Evolutionary conservation across 2,329 filamentous ascomycete species (phyloP).

Genomic region (Pseudomassariella vexata): DNA sequence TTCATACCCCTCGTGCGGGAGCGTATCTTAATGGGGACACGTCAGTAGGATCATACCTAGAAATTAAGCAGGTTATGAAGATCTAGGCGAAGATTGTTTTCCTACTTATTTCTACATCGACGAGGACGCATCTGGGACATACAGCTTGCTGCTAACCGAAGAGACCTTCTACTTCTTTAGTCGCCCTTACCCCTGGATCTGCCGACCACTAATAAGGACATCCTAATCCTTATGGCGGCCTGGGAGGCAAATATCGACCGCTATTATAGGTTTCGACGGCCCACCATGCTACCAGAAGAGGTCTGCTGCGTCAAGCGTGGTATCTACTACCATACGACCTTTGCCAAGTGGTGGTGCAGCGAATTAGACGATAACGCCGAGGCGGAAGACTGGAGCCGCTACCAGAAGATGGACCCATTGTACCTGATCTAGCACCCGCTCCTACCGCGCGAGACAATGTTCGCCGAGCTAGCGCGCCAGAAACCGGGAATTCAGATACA

Average conservation of each 20-base stretch:
- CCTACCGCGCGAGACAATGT: too few relatives aligned
- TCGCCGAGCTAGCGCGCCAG: too few relatives aligned
- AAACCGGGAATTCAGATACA: too few relatives aligned
- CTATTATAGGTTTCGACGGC: slow-evolving; percentile 27
- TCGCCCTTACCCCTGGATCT: slow-evolving; percentile 28
- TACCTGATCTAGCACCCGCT: too few relatives aligned
- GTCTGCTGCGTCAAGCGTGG: slow-evolving; percentile 22
- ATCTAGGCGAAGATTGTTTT: too few relatives aligned
- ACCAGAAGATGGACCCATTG: too few relatives aligned
- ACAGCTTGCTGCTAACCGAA: too few relatives aligned
- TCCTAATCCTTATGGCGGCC: slow-evolving; percentile 30
- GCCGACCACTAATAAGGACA: slow-evolving; percentile 29
- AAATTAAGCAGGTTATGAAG: too few relatives aligned
- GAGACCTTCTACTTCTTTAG: slow-evolving; percentile 16
- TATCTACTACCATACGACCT: slow-evolving; percentile 30
- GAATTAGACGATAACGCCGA: too few relatives aligned
- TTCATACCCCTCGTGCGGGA: background rate
- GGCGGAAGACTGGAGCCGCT: too few relatives aligned
- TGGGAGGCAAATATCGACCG: slow-evolving; percentile 33
- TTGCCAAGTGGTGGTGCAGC: slow-evolving; percentile 26
- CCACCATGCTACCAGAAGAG: slow-evolving; percentile 18
- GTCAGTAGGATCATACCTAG: background rate
- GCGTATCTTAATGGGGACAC: slow-evolving; percentile 1
- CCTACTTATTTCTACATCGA: background rate
- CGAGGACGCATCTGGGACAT: background rate